Evolutionary conservation across 108 stramenopile genomes (phyloP).

Genomic region (Stephanodiscus triporus): DNA sequence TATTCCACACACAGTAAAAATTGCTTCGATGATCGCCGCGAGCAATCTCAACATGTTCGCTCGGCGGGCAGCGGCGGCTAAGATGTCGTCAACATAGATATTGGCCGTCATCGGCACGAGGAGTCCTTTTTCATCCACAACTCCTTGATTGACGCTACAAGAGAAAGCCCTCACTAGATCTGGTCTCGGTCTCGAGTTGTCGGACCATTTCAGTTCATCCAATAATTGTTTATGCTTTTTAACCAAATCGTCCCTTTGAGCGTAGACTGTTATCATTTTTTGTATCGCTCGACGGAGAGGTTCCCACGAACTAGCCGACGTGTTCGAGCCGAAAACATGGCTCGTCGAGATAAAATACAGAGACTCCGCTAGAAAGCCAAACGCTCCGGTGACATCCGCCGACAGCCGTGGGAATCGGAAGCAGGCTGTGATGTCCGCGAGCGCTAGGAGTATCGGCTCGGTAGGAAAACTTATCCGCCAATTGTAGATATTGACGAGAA

Average conservation of each 20-base stretch:
- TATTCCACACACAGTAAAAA: constrained; percentile 3
- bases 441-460: too few species aligned
- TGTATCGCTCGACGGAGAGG: not conserved
- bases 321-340: not conserved
- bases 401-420: not conserved
- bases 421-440: too few species aligned
- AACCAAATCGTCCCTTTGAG: too few species aligned
- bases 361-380: not conserved
- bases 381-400: not conserved
- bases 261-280: not conserved
- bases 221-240: too few species aligned
- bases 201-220: too few species aligned
- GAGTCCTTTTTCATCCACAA: too few species aligned
- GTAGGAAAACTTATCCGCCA: too few species aligned
- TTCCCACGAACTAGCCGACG: constrained; percentile 9
- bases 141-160: too few species aligned
- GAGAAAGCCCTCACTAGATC: too few species aligned
- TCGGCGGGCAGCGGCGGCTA: not conserved
- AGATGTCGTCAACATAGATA: constrained; percentile 15
- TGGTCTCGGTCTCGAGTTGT: too few species aligned
- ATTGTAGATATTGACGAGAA: too few species aligned
- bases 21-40: not conserved
- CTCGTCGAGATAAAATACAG: not conserved
- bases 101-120: not conserved
- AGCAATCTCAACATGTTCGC: too few species aligned